Percentiles rank a stretch among this genome's conserved stretches.
Conservation (phyloP, 371 early-diverging fungal genomes). For the Haplosporangium sp. region DNA sequence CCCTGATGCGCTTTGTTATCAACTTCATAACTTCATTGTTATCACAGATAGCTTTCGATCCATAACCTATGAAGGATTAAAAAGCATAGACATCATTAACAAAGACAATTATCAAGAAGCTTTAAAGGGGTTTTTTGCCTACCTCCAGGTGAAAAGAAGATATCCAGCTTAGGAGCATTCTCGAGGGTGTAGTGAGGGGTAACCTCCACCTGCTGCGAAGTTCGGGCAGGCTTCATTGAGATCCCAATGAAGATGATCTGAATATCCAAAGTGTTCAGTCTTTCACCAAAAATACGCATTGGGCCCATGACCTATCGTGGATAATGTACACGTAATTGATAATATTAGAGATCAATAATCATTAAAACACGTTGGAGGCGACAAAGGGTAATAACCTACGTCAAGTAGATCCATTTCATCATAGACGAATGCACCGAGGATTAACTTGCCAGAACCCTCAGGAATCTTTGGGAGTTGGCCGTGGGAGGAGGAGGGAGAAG, state of each 20-base stretch:
- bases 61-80: slow-evolving; percentile 17
- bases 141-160: slow-evolving; percentile 49
- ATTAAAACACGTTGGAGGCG: background rate
- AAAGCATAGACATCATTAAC: background rate
- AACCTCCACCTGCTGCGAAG: slow-evolving; percentile 36
- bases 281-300: slow-evolving; percentile 53
- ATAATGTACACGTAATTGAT: background rate
- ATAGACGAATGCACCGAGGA: slow-evolving; percentile 26
- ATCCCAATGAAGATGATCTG: slow-evolving; percentile 28
- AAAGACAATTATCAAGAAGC: background rate
- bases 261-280: slow-evolving; percentile 24
- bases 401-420: slow-evolving; percentile 27
- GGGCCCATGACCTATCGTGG: slow-evolving; percentile 45
- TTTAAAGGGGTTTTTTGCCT: background rate
- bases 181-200: slow-evolving; percentile 33
- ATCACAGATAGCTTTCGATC: slow-evolving; percentile 8
- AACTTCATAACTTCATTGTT: slow-evolving; percentile 3
- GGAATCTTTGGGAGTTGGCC: slow-evolving; percentile 33
- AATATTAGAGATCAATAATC: background rate
- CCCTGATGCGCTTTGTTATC: slow-evolving; percentile 31
- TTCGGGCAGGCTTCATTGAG: slow-evolving; percentile 19
- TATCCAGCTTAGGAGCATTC: slow-evolving; percentile 37
- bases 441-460: slow-evolving; percentile 12
- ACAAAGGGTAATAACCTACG: background rate
- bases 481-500: slow-evolving; percentile 1